Percentiles rank a stretch among this genome's conserved stretches.
Evolutionary conservation across 2,329 filamentous ascomycete species (phyloP).

Genomic region (Sarocladium brachiariae): DNA sequence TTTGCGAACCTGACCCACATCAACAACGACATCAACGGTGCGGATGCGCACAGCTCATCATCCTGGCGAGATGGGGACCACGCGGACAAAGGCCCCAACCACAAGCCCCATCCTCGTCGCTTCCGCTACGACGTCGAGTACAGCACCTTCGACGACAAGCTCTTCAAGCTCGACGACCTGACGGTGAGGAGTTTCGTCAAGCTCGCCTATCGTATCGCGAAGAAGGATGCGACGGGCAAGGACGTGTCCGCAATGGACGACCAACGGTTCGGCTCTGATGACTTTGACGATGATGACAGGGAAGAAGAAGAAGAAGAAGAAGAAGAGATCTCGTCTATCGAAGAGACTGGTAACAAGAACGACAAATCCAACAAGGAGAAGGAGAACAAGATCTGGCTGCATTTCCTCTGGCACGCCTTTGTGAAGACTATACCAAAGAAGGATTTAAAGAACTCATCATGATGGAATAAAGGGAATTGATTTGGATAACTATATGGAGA

Average conservation of each 20-base stretch:
- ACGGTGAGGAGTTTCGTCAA: constrained; percentile 77
- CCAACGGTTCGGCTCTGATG: no score
- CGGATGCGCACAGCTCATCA: constrained; percentile 24
- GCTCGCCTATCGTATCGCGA: constrained; percentile 71
- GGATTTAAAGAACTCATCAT: constrained; percentile 49
- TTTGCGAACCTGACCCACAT: constrained; percentile 89
- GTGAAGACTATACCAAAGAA: constrained; percentile 63
- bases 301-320: constrained; percentile 34
- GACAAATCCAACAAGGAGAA: constrained; percentile 41
- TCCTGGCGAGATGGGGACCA: constrained; percentile 61
- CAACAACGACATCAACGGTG: constrained; percentile 60
- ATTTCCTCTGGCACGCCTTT: constrained; percentile 73
- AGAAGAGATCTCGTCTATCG: constrained; percentile 33
- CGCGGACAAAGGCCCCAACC: constrained; percentile 45
- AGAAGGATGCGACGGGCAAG: constrained; percentile 17
- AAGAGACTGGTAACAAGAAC: constrained; percentile 21
- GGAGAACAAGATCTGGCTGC: constrained; percentile 65
- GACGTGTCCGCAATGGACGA: constrained; percentile 17
- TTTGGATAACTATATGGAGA: no score
- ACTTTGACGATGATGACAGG: constrained; percentile 16
- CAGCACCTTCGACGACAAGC: constrained; percentile 67
- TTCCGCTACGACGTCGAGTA: constrained; percentile 83
- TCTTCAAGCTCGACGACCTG: constrained; percentile 72
- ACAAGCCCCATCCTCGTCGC: constrained; percentile 49
- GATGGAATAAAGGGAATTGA: no score